Evolutionary conservation across 1,284 basidiomycete genomes (phyloP).

Genomic region (Gymnopus androsaceus): DNA sequence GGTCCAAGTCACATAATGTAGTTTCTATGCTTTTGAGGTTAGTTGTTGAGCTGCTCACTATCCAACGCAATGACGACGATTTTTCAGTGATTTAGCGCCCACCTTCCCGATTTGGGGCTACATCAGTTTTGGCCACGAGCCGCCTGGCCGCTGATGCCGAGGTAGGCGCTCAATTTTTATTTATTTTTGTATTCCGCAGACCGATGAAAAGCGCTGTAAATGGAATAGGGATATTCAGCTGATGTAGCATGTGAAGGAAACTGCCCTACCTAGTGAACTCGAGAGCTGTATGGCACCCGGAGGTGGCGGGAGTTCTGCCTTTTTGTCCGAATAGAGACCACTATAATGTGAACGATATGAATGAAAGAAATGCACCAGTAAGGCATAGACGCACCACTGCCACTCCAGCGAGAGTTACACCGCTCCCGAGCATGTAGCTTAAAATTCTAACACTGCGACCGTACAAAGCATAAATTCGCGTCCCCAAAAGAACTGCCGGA

Average conservation of each 20-base stretch:
- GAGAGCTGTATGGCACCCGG: conserved; percentile 20
- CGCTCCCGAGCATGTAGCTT: conserved; percentile 11
- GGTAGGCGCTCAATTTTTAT: too few species aligned
- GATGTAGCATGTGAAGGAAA: not conserved
- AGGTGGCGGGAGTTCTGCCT: not conserved
- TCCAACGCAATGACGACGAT: too few species aligned
- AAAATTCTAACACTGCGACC: conserved; percentile 15
- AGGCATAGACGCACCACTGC: conserved; percentile 2
- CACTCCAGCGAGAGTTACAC: not conserved
- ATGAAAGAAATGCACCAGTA: not conserved
- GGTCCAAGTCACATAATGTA: too few species aligned
- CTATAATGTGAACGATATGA: not conserved
- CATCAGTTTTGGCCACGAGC: too few species aligned
- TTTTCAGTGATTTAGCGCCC: too few species aligned
- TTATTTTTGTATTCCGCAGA: too few species aligned
- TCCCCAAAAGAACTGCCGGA: conserved; percentile 17
- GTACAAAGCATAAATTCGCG: conserved; percentile 23
- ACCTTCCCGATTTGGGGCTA: too few species aligned
- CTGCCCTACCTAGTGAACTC: conserved; percentile 14
- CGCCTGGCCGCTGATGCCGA: too few species aligned
- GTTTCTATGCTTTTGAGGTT: too few species aligned
- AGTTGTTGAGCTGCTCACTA: too few species aligned
- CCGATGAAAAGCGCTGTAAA: too few species aligned
- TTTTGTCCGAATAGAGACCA: conserved; percentile 9
- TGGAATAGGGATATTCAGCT: not conserved